Evolutionary conservation across 202 grass and related monocot genomes (phyloP).

Genomic region (Panicum virgatum): DNA sequence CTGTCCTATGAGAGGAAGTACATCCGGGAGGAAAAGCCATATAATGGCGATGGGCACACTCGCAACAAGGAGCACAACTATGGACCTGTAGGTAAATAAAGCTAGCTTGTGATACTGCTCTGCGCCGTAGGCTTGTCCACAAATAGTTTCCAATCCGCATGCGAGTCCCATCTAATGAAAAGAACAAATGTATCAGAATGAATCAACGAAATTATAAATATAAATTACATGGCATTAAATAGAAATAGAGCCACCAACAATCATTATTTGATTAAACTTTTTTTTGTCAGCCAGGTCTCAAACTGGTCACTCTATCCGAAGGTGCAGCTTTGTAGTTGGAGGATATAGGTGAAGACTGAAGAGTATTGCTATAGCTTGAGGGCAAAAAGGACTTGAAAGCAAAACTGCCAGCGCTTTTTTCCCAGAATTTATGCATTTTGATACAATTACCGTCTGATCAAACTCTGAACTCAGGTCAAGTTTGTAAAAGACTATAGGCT

Average conservation of each 20-base stretch:
- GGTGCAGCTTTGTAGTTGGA: neutral
- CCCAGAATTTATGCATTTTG: neutral
- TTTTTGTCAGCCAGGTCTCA: neutral
- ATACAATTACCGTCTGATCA: neutral
- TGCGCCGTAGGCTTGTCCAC: slow-evolving; percentile 73
- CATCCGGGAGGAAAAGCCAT: slow-evolving; percentile 54
- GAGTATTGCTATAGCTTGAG: neutral
- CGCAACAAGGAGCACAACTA: slow-evolving; percentile 47
- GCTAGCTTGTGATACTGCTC: slow-evolving; percentile 57
- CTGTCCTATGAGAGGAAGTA: slow-evolving; percentile 64
- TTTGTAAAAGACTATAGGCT: neutral
- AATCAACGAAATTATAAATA: slow-evolving; percentile 23
- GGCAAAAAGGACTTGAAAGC: neutral
- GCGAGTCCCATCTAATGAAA: slow-evolving; percentile 57
- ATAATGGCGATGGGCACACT: slow-evolving; percentile 52
- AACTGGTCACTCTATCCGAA: neutral
- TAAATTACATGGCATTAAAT: neutral
- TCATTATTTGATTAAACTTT: neutral
- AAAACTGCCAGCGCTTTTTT: neutral
- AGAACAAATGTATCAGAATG: slow-evolving; percentile 28
- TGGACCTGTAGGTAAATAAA: slow-evolving; percentile 58
- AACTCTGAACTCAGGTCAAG: neutral
- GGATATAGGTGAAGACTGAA: neutral
- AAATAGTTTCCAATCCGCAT: slow-evolving; percentile 63
- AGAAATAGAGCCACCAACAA: slow-evolving; percentile 11